Evolutionary conservation across 2,329 filamentous ascomycete genomes (phyloP).

Genomic region (Aciculosporium take): DNA sequence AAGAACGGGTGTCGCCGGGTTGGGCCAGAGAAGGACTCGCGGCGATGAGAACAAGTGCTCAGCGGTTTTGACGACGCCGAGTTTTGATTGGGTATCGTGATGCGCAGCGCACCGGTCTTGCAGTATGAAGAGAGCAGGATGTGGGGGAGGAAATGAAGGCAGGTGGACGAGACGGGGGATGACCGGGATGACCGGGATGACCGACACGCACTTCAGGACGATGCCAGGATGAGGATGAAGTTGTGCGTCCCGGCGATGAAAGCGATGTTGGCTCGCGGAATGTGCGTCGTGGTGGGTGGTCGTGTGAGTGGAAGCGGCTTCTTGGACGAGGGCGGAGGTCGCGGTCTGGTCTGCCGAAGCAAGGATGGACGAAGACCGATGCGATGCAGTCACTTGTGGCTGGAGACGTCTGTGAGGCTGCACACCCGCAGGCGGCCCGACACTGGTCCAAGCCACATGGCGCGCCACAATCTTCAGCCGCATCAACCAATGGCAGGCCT

Average conservation of each 20-base stretch:
- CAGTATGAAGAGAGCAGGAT: background rate
- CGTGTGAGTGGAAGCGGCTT: slow-evolving; percentile 1
- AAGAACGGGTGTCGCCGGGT: background rate
- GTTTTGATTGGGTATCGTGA: slow-evolving; percentile 2
- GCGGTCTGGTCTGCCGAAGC: slow-evolving; percentile 1
- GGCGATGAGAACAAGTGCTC: background rate
- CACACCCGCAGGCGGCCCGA: background rate
- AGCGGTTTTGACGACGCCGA: background rate
- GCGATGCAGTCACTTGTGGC: slow-evolving; percentile 5
- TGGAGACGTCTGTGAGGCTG: background rate
- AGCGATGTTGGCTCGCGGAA: slow-evolving; percentile 3
- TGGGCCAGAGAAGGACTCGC: background rate
- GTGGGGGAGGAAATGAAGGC: background rate
- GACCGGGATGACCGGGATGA: background rate
- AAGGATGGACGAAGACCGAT: slow-evolving; percentile 2
- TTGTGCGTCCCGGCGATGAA: background rate
- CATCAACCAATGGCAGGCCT: background rate
- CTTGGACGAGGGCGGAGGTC: slow-evolving; percentile 5
- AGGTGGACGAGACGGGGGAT: background rate
- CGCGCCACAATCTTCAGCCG: background rate
- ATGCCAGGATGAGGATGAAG: background rate
- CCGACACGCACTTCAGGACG: background rate
- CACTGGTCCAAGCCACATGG: background rate
- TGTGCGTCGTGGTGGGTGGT: slow-evolving; percentile 1
- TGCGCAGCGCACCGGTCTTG: background rate